phyloP scores from a whole-genome alignment of 2,329 filamentous ascomycete species.

The Eurotiales sp. region DNA sequence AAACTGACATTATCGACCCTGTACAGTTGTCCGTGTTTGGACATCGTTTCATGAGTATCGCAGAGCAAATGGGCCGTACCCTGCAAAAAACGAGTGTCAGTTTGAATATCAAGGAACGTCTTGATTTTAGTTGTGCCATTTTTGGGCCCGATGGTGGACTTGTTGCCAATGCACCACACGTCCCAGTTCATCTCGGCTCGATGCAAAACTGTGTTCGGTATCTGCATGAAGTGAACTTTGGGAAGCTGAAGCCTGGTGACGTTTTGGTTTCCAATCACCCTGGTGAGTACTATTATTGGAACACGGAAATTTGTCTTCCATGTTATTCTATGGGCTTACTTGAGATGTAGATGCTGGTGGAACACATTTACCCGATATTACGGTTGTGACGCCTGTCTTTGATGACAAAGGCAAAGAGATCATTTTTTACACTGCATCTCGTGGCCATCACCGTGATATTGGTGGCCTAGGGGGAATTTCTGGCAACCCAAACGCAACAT shows the following conservation, averaged over 20 bases:
- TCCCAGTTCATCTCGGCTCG: constrained; percentile 73
- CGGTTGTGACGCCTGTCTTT: constrained; percentile 71
- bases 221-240: constrained; percentile 70
- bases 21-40: constrained; percentile 48
- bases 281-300: constrained; percentile 36
- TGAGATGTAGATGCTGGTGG: constrained; percentile 77
- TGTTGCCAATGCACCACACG: constrained; percentile 42
- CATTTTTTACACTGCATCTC: constrained; percentile 71
- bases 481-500: constrained; percentile 30
- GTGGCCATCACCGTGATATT: constrained; percentile 61
- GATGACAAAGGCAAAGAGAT: constrained; percentile 60
- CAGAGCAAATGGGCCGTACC: constrained; percentile 51
- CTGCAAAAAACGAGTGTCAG: constrained; percentile 49
- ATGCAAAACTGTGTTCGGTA: constrained; percentile 75
- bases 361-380: constrained; percentile 75
- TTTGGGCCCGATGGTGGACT: constrained; percentile 70
- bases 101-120: constrained; percentile 72
- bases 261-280: constrained; percentile 77
- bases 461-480: constrained; percentile 23
- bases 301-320: no score
- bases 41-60: constrained; percentile 51
- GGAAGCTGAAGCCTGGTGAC: constrained; percentile 68
- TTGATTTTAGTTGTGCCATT: constrained; percentile 77
- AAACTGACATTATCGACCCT: constrained; percentile 33
- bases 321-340: no score